Percentiles rank a stretch among this genome's conserved stretches.
Conservation (phyloP, 345 rosid genomes). For the Eutrema yunnanense region DNA sequence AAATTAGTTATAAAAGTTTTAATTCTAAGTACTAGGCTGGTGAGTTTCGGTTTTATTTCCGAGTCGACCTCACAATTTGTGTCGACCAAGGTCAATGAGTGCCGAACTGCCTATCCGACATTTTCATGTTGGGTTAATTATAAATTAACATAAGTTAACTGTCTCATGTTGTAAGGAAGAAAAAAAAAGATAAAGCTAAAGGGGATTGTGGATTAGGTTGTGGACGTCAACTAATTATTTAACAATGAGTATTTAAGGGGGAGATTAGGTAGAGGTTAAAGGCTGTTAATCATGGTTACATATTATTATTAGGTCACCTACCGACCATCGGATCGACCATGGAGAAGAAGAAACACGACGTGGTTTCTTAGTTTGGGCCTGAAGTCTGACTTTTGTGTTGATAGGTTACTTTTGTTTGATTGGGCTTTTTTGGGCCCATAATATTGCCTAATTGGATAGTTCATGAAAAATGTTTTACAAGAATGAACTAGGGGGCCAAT, state of each 20-base stretch:
- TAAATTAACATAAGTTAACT: background rate
- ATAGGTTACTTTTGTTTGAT: background rate
- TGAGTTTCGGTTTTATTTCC: background rate
- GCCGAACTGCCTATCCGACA: constrained; percentile 1
- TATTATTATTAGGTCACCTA: background rate
- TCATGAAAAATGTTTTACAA: background rate
- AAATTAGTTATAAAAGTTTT: background rate
- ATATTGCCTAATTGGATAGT: background rate
- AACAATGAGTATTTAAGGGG: background rate
- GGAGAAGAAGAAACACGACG: background rate
- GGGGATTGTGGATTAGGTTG: constrained; percentile 9
- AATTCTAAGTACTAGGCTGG: background rate
- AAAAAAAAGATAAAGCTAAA: background rate
- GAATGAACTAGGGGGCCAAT: background rate
- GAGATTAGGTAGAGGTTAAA: constrained; percentile 2
- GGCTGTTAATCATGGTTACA: background rate
- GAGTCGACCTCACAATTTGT: background rate
- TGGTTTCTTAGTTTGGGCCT: background rate
- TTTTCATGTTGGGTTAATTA: background rate
- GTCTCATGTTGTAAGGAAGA: background rate
- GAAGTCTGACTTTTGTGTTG: background rate
- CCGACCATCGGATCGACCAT: constrained; percentile 7
- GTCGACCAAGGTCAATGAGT: constrained; percentile 5
- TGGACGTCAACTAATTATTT: background rate
- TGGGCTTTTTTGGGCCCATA: background rate